Conservation (phyloP, 176 grass and related monocot genomes). For the Rhipidocladum racemiflorum region DNA sequence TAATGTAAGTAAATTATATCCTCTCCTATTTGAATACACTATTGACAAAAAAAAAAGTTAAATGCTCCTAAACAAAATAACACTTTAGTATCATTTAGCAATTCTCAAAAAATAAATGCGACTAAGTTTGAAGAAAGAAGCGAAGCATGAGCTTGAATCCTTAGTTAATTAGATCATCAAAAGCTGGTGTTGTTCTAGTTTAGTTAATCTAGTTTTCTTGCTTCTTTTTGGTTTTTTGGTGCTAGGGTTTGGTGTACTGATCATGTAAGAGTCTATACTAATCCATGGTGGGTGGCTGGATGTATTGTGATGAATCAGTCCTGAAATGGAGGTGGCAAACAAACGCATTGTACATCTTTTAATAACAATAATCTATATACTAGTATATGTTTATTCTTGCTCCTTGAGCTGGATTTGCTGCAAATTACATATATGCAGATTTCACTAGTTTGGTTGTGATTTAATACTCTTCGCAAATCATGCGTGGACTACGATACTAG, state of each 20-base stretch:
- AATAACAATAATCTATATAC: constrained; percentile 22
- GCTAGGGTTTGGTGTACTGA: constrained; percentile 24
- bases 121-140: constrained; percentile 25
- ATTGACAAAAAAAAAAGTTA: no score
- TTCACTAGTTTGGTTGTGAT: not conserved
- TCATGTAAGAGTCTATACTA: constrained; percentile 22
- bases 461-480: not conserved
- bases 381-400: not conserved
- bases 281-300: constrained; percentile 18
- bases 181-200: not conserved
- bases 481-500: not conserved
- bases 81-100: no score
- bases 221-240: not conserved
- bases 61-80: no score
- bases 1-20: no score
- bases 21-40: no score
- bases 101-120: not conserved
- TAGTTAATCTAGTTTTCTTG: constrained; percentile 13
- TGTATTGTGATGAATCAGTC: not conserved
- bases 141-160: constrained; percentile 13
- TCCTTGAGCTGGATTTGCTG: not conserved
- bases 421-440: not conserved
- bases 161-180: not conserved
- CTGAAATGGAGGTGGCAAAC: constrained; percentile 11
- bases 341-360: constrained; percentile 47